Evolutionary conservation across 1,284 basidiomycete genomes (phyloP), one percentile per base, ranked within the genome.

Genomic region (Mycena sp.): DNA sequence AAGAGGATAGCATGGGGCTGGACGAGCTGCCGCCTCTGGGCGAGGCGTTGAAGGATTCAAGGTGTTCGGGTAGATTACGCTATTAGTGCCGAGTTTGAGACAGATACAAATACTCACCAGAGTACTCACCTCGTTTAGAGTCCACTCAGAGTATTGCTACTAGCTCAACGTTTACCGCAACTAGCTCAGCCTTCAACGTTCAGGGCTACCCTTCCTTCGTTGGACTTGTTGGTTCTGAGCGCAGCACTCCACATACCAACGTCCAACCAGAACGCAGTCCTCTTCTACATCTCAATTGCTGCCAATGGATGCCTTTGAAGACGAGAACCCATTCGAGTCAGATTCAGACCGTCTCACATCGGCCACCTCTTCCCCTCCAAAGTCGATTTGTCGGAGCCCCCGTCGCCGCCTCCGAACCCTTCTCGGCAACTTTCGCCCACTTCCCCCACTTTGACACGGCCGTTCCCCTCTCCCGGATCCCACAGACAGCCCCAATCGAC

Each of bases 291-390:
- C 23, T 21, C 23, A 56, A 45, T 19, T 25, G 19, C 28, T 25
- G 6, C 35, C 19, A 55, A 91, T 91, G 90, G 89, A 91, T 64
- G 74, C 81, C 19, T 89, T 89, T 70, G 89, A 92, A 73, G 91
- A 92, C 72, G 90, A 91, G 74, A 93, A 93, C 72, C 92, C 91
- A 1, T 93, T 93, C 74, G 88, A 91, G 67, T 84, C 82, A 56
- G 89, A 91, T 63, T 79, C 79, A 14, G 85, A 88, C 69, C 82
- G 81, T 52, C 58, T 60, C 52, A 60, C 63, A 41, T 64, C 63
- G 63, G 78, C 86, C 49, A 72, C 82, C 23, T 90, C 89, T 6
- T 89, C 89, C 1, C 84, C 1, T 83, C 83, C 51, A 83, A 85
- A 67, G 81, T 88, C 35, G 84, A 88, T 69, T 78, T 90, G 56